Evolutionary conservation across 352 stramenopile genomes (phyloP).

Genomic region (Halophytophthora polymorphica): DNA sequence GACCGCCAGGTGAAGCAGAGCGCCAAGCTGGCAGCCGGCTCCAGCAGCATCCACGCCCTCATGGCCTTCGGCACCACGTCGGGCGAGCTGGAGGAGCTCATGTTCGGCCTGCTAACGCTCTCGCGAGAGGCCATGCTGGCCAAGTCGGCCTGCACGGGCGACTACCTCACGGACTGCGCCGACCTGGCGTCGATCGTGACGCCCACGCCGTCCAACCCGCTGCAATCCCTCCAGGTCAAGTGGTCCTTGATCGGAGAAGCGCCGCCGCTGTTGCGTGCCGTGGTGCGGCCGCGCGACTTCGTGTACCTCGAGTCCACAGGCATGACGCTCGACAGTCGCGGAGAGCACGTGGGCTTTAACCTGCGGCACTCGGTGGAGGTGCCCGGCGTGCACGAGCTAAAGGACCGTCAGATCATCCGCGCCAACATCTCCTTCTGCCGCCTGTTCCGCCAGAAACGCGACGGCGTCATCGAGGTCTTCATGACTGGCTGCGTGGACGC

Average conservation of each 20-base stretch:
- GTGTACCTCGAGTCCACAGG: conserved; percentile 49
- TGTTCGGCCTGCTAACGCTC: conserved; percentile 32
- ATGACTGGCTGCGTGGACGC: conserved; percentile 30
- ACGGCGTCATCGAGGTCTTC: conserved; percentile 28
- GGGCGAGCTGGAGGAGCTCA: conserved; percentile 33
- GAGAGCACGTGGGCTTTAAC: conserved; percentile 38
- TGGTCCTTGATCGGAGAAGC: conserved; percentile 29
- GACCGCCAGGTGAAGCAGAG: conserved; percentile 21
- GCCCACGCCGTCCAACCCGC: conserved; percentile 25
- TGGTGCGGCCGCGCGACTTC: conserved; percentile 34
- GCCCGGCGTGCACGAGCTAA: conserved; percentile 26
- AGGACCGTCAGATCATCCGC: conserved; percentile 34
- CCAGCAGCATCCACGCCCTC: conserved; percentile 20
- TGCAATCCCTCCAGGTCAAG: conserved; percentile 33
- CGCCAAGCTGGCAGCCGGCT: conserved; percentile 5
- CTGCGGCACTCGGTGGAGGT: conserved; percentile 38
- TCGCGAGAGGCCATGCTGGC: conserved; percentile 27
- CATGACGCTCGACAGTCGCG: conserved; percentile 27
- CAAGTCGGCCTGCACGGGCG: conserved; percentile 32
- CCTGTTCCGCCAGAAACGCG: conserved; percentile 32
- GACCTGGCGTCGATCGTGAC: conserved; percentile 30
- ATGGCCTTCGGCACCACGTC: conserved; percentile 36
- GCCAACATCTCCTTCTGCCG: conserved; percentile 37
- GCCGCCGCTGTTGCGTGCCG: conserved; percentile 25
- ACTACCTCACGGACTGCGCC: conserved; percentile 27